Base-by-base conservation (phyloP, 1,139 yeast species). In the Nakaseomyces bracarensis region DNA sequence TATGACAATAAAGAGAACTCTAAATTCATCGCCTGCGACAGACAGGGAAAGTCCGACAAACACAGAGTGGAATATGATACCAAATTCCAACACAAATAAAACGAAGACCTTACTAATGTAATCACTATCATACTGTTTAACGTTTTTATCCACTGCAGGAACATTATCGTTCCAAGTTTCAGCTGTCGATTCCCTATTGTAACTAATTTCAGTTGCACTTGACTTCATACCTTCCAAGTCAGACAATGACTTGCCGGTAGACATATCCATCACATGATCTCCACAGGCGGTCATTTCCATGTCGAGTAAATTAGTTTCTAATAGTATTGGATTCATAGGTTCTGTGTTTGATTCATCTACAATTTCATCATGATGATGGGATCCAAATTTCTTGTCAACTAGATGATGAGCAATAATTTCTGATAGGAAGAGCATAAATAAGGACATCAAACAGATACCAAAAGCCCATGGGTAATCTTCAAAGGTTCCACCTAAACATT, bases 1-100 rank as follows among this genome's bases (percentile, higher is more conserved):
- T 39, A 86, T 63, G n/a, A 86, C 96, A 52, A 81, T 73, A 61
- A 83, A 86, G 38, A 86, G 68, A 2, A 86, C 74, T 42, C 69
- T 74, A 58, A 84, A 85, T 59, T 84, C 94, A 48, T 76, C 79
- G 43, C 82, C 83, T 26, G 82, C 80, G 7, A 84, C 71, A 3
- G 89, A 85, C 43, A 83, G 67, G 0, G 89, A 71, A 40, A 83
- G 67, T 28, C 94, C 94, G 39, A 83, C 74, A 58, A 83, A 79
- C 1, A 82, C 79, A 4, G 91, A 82, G 63, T 83, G 94, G 71
- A 83, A 82, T 31, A 83, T 64, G 37, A 83, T 72, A 50, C 94
- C 94, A 55, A 82, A 81, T 58, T 83, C 94, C 48, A 83, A 69
- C 20, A 82, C 75, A 42, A 79, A 68, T 7, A 81, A 74, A 1